A percentile compares a stretch with the other conserved stretches of the same genome.
Evolutionary conservation across 1,284 basidiomycete species (phyloP).

Genomic region (Neolentinus lepideus): DNA sequence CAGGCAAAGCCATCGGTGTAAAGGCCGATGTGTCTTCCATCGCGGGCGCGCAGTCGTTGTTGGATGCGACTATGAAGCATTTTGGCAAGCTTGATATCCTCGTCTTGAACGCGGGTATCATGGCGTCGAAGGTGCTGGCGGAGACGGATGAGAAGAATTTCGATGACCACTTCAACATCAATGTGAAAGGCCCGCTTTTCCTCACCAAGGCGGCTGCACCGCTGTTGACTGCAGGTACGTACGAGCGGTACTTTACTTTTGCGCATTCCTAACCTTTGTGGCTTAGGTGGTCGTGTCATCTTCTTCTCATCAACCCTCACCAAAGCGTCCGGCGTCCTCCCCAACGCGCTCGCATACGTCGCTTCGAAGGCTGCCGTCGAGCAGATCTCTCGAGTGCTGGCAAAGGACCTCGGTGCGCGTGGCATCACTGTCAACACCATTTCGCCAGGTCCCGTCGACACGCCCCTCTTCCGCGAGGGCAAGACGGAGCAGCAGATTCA

Average conservation of each 20-base stretch:
- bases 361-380: constrained; percentile 53
- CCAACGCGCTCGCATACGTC: constrained; percentile 43
- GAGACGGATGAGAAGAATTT: constrained; percentile 44
- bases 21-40: constrained; percentile 42
- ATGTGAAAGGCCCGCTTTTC: constrained; percentile 54
- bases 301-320: constrained; percentile 50
- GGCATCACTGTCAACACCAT: constrained; percentile 54
- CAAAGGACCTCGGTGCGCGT: constrained; percentile 44
- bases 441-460: constrained; percentile 47
- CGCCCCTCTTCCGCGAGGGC: constrained; percentile 43
- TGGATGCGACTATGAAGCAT: constrained; percentile 37
- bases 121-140: constrained; percentile 36
- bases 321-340: constrained; percentile 30
- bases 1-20: constrained; percentile 42
- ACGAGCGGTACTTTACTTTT: neutral
- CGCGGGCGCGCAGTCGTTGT: constrained; percentile 32
- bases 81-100: constrained; percentile 50
- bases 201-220: constrained; percentile 39
- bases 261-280: neutral
- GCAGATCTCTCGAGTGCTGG: constrained; percentile 50
- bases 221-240: neutral
- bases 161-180: constrained; percentile 41
- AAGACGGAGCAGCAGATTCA: constrained; percentile 42
- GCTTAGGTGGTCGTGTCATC: constrained; percentile 43
- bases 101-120: constrained; percentile 46